Evolutionary conservation across 495 filamentous ascomycete genomes (phyloP).

Genomic region (Bathelium albidoporum): DNA sequence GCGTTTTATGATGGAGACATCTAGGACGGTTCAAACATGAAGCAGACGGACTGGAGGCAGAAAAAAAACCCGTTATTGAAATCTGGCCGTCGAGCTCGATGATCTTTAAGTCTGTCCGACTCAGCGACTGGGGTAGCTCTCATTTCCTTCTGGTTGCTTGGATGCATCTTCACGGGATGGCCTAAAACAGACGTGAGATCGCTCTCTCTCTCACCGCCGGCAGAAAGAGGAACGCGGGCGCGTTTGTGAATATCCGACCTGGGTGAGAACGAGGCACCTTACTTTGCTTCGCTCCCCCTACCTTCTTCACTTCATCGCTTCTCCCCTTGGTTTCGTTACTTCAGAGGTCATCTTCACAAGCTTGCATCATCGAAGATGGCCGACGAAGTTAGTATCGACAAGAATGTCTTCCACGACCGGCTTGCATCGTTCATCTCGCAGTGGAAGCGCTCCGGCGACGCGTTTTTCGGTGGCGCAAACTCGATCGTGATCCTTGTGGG

Average conservation of each 20-base stretch:
- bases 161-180: neutral
- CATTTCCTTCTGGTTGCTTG: neutral
- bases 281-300: neutral
- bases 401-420: conserved; percentile 81
- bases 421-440: conserved; percentile 71
- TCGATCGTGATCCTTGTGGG: conserved; percentile 87
- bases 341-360: conserved; percentile 5
- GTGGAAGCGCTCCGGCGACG: conserved; percentile 82
- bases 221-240: conserved; percentile 3
- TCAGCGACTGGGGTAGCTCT: no score
- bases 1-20: neutral
- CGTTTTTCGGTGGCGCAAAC: conserved; percentile 69
- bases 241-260: neutral
- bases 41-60: neutral
- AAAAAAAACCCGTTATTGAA: no score
- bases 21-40: neutral
- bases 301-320: neutral
- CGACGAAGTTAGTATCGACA: conserved; percentile 80
- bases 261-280: neutral
- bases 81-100: no score
- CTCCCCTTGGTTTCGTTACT: conserved; percentile 4
- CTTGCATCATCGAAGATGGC: conserved; percentile 28
- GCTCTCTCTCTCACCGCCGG: conserved; percentile 2
- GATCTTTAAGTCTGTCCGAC: no score
- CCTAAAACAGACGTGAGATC: neutral